Evolutionary conservation across 768 basidiomycete species (phyloP).

Genomic region (Rhodosporidiobolus odoratus): DNA sequence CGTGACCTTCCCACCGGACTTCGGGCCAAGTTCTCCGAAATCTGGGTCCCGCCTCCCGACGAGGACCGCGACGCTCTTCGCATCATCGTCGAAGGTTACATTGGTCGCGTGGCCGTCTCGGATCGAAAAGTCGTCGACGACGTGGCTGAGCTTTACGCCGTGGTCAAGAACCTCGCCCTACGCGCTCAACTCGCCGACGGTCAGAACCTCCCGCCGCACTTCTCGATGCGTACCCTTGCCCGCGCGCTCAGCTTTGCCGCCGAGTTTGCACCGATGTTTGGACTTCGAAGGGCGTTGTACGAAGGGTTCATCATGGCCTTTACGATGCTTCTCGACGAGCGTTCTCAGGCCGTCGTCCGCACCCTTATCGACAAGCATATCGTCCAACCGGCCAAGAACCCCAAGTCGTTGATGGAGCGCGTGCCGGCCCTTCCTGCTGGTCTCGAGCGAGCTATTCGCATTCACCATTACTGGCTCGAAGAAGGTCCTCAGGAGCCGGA

Average conservation of each 20-base stretch:
- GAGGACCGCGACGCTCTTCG: conserved; percentile 82
- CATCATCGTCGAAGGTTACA: conserved; percentile 80
- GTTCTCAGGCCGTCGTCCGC: conserved; percentile 63
- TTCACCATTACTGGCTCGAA: conserved; percentile 87
- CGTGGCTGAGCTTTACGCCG: conserved; percentile 80
- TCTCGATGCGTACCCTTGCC: conserved; percentile 90
- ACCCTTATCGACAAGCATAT: conserved; percentile 70
- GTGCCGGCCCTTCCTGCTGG: conserved; percentile 30
- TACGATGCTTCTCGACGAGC: conserved; percentile 80
- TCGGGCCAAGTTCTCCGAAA: conserved; percentile 85
- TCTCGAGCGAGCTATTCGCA: conserved; percentile 54
- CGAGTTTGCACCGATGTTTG: conserved; percentile 68
- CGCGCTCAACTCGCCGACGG: conserved; percentile 81
- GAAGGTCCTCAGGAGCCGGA: conserved; percentile 65
- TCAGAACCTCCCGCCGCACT: conserved; percentile 85
- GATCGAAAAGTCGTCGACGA: conserved; percentile 85
- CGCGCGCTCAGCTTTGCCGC: conserved; percentile 85
- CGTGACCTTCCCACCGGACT: conserved; percentile 90
- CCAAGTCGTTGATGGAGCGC: conserved; percentile 65
- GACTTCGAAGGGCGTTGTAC: conserved; percentile 81
- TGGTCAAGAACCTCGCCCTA: conserved; percentile 69
- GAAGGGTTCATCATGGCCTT: conserved; percentile 98
- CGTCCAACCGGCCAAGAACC: conserved; percentile 71
- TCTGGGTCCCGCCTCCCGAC: conserved; percentile 92
- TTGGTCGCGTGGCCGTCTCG: conserved; percentile 71